phyloP scores from a whole-genome alignment of 164 flowering plant species.

The Stephania cephalantha region DNA sequence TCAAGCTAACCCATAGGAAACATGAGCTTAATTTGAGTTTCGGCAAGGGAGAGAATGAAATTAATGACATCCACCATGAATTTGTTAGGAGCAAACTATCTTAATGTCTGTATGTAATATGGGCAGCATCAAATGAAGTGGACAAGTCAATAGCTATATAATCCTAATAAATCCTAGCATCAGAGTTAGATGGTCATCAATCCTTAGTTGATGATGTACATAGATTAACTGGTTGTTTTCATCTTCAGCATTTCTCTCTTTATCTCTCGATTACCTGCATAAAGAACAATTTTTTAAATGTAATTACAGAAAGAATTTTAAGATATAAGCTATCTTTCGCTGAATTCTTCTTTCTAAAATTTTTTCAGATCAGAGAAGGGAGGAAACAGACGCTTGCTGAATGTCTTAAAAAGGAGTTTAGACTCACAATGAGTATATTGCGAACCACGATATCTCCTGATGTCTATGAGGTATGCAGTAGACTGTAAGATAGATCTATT shows the following conservation, averaged over 20 bases:
- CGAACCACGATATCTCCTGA: constrained; percentile 62
- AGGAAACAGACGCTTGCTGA: constrained; percentile 60
- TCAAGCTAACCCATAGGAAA: too few relatives aligned
- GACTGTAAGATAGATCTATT: background rate
- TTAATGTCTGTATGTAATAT: too few relatives aligned
- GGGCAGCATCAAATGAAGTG: too few relatives aligned
- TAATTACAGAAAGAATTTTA: background rate
- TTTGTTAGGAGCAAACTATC: too few relatives aligned
- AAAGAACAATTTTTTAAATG: background rate
- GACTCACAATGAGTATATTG: constrained; percentile 73
- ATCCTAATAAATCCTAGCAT: too few relatives aligned
- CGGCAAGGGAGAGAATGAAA: too few relatives aligned
- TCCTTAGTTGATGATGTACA: too few relatives aligned
- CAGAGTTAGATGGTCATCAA: too few relatives aligned
- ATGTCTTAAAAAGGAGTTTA: constrained; percentile 81
- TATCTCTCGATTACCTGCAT: background rate
- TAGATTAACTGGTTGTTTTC: background rate
- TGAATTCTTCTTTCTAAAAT: background rate
- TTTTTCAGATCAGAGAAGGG: constrained; percentile 76
- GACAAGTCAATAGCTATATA: too few relatives aligned
- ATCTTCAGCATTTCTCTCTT: background rate
- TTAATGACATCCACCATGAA: too few relatives aligned
- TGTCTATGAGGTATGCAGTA: constrained; percentile 70
- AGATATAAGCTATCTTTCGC: background rate
- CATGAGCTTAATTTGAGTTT: too few relatives aligned